phyloP scores from a whole-genome alignment of 768 basidiomycete species.

The Asterophora lycoperdoides region DNA sequence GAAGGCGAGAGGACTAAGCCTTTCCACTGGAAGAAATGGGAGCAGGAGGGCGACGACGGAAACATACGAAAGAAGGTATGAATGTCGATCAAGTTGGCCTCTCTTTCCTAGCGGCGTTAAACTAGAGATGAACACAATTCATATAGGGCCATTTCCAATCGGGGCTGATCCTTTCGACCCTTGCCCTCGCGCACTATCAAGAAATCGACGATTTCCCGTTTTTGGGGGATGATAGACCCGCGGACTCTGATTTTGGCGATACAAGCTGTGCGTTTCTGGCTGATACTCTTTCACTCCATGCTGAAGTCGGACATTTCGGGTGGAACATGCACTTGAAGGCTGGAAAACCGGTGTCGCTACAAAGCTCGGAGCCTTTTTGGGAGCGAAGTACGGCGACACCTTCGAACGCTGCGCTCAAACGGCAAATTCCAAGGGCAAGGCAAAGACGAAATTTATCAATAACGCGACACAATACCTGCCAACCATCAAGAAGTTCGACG shows the following conservation, averaged over 20 bases:
- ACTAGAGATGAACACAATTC: too few relatives aligned
- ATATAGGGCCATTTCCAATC: neutral
- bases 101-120: neutral
- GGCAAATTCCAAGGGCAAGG: neutral
- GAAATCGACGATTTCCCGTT: neutral
- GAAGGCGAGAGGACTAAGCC: neutral
- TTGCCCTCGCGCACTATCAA: neutral
- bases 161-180: neutral
- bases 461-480: neutral
- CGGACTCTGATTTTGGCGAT: neutral
- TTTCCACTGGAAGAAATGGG: neutral
- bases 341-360: neutral
- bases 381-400: neutral
- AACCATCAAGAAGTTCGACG: neutral
- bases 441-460: neutral
- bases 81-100: neutral
- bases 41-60: neutral
- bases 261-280: neutral
- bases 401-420: neutral
- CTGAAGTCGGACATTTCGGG: neutral
- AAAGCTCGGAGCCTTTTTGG: neutral
- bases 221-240: neutral
- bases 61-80: neutral
- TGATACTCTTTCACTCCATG: too few relatives aligned
- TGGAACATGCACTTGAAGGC: neutral